phyloP scores from a whole-genome alignment of 768 basidiomycete species.

The Leccinum boreale region DNA sequence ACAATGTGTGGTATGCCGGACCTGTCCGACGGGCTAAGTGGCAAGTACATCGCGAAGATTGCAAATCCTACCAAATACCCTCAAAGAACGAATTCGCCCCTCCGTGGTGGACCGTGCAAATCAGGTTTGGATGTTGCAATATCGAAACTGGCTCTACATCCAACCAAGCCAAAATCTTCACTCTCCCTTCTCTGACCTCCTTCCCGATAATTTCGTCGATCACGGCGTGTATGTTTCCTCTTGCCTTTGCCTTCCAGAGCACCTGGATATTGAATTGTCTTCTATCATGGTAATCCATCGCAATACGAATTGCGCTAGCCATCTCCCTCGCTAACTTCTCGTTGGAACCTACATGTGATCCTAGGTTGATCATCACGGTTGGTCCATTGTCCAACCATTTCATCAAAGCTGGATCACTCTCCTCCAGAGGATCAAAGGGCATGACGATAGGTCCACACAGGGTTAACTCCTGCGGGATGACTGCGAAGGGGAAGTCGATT shows the following conservation, averaged over 20 bases:
- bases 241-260: conserved; percentile 30
- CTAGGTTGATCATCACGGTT: neutral
- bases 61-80: neutral
- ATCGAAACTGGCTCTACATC: conserved; percentile 11
- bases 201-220: neutral
- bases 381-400: too few species aligned
- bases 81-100: conserved; percentile 7
- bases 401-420: too few species aligned
- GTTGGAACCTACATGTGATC: neutral
- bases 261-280: conserved; percentile 1
- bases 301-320: conserved; percentile 3
- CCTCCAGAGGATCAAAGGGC: too few species aligned
- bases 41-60: neutral
- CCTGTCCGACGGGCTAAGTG: neutral
- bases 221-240: neutral
- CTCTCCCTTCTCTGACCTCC: conserved; percentile 5
- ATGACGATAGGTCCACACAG: conserved; percentile 7
- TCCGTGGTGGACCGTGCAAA: conserved; percentile 4
- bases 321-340: neutral
- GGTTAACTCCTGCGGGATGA: conserved; percentile 7
- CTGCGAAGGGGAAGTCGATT: neutral
- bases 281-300: conserved; percentile 3
- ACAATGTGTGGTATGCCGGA: conserved; percentile 10
- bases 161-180: conserved; percentile 12
- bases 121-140: conserved; percentile 2